phyloP scores from a whole-genome alignment of 345 rosid genomes.

The Schrenkiella parvula region DNA sequence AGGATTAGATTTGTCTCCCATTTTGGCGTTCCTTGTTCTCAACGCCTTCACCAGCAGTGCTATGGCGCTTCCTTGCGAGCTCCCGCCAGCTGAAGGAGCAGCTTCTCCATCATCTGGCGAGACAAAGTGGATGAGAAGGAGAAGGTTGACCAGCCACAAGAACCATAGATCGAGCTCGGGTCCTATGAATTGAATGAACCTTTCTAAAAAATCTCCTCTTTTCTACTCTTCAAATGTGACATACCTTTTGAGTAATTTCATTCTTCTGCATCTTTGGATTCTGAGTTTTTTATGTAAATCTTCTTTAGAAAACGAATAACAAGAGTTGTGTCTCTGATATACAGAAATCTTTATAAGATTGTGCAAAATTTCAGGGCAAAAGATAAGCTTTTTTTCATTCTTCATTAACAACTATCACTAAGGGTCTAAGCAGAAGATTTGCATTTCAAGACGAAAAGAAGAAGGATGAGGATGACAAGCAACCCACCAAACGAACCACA shows the following conservation, averaged over 20 bases:
- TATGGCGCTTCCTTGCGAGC: constrained; percentile 80
- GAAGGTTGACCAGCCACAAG: constrained; percentile 25
- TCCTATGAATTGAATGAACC: constrained; percentile 17
- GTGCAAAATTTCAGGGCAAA: background rate
- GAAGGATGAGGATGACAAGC: constrained; percentile 58
- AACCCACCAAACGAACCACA: constrained; percentile 92
- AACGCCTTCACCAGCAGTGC: constrained; percentile 82
- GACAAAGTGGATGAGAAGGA: constrained; percentile 74
- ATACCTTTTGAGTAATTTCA: constrained; percentile 4
- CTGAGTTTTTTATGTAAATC: constrained; percentile 21
- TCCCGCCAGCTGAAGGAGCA: constrained; percentile 39
- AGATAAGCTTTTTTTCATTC: background rate
- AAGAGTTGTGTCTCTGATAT: background rate
- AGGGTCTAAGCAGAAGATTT: constrained; percentile 29
- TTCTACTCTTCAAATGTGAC: constrained; percentile 3
- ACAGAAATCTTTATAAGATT: background rate
- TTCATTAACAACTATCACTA: constrained; percentile 2
- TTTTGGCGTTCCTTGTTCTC: constrained; percentile 78
- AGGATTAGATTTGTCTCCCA: constrained; percentile 84
- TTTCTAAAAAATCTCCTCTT: background rate
- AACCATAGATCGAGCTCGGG: constrained; percentile 13
- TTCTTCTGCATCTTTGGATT: constrained; percentile 12
- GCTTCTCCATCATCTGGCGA: constrained; percentile 35
- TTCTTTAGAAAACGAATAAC: constrained; percentile 3
- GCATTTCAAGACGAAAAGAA: constrained; percentile 56